A percentile compares a stretch with the other conserved stretches of the same genome.
phyloP scores from a whole-genome alignment of 202 grass and related monocot genomes.

The Setaria viridis region DNA sequence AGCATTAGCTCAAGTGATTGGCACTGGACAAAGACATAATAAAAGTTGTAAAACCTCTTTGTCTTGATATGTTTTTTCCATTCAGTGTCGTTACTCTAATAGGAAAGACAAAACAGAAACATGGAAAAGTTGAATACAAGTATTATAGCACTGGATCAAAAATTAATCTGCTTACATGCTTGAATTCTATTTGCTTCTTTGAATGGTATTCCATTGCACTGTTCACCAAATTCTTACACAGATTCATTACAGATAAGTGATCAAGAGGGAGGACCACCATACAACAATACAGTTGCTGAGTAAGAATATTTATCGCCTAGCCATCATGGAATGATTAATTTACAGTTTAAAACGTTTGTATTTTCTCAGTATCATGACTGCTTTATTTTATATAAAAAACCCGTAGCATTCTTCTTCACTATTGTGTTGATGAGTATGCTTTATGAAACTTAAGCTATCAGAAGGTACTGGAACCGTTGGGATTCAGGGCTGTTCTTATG shows the following conservation, averaged over 20 bases:
- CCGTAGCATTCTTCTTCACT: neutral
- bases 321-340: neutral
- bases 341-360: conserved; percentile 12
- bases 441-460: conserved; percentile 64
- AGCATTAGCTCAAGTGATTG: conserved; percentile 9
- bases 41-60: neutral
- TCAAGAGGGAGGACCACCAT: conserved; percentile 82
- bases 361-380: neutral
- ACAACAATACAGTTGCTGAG: conserved; percentile 79
- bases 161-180: neutral
- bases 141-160: conserved; percentile 11
- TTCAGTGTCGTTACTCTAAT: conserved; percentile 22
- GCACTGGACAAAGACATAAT: conserved; percentile 24
- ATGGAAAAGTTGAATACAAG: conserved; percentile 13
- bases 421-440: conserved; percentile 10
- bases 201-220: conserved; percentile 31
- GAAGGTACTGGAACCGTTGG: conserved; percentile 70
- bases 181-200: conserved; percentile 7
- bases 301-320: conserved; percentile 52
- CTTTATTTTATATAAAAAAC: conserved; percentile 38
- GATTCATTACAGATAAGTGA: conserved; percentile 68
- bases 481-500: conserved; percentile 71
- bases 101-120: conserved; percentile 15
- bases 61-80: conserved; percentile 16
- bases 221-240: conserved; percentile 35